Base-by-base conservation (phyloP, 1,284 basidiomycete genomes). In the Apiotrichum mycotoxinovorans region DNA sequence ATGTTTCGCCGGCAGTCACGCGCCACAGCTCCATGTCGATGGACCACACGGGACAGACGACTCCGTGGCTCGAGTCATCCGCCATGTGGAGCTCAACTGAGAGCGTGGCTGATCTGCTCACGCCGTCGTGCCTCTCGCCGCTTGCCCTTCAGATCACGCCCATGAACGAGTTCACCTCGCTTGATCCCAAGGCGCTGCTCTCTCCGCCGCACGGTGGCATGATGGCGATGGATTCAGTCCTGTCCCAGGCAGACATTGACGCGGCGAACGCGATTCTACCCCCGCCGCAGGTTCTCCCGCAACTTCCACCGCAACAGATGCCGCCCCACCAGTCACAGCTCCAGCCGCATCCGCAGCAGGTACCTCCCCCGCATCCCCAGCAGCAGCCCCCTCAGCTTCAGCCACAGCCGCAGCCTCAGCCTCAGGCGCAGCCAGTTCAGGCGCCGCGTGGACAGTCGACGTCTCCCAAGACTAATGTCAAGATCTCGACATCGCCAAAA, bases 191-290 rank as follows among this genome's bases (percentile, higher is more conserved):
- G 40, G 56, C 65, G 22, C 55, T 57, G n/a, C 49, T 46, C 9
- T 49, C 56, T 11, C 55, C 58, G 3, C 58, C 62, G 38, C 42
- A 42, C 17, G 42, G 35, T 46, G 60, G 64, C 54, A 47, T 58
- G 40, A 59, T 55, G n/a, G 65, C 63, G 61, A 47, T 69, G 12
- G 69, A 68, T 38, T 58, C 56, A 35, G 63, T 60, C 10, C 34
- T 68, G 23, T 64, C 65, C 22, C 64, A 66, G 41, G 61, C 58
- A 20, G 69, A 71, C 45, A 61, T 67, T 20, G 67, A 67, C 18
- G 59, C 62, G 25, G 47, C 33, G 4, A 34, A 37, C 20, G 45
- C 38, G n/a, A 15, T 34, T 30, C 40, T 48, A 4, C 45, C 52
- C n/a, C 33, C 34, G 33, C 53, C 41, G 26, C 42, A 44, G 47